A percentile compares a stretch with the other conserved stretches of the same genome.
phyloP scores from a whole-genome alignment of 192 early-diverging fungal species.

The Phycomyces blakesleeanus region DNA sequence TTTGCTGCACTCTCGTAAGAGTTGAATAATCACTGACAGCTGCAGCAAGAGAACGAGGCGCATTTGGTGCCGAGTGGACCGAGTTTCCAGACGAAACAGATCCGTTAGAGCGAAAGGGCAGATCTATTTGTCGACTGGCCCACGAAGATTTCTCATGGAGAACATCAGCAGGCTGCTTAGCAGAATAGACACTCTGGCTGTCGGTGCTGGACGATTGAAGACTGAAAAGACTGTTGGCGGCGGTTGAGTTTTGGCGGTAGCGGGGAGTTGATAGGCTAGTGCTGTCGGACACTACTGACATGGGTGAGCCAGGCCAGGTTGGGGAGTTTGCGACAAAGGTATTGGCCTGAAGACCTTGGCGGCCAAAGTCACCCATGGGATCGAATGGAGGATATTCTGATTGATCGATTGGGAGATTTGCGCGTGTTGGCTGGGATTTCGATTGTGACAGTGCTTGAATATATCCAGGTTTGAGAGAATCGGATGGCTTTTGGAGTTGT shows the following conservation, averaged over 20 bases:
- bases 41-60: not conserved
- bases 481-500: slow-evolving; percentile 1
- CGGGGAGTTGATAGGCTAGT: not conserved
- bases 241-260: slow-evolving; percentile 6
- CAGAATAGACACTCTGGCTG: slow-evolving; percentile 8
- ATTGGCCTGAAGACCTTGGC: too few relatives aligned
- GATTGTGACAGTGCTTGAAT: too few relatives aligned
- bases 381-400: too few relatives aligned
- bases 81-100: not conserved
- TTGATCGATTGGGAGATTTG: too few relatives aligned
- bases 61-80: not conserved
- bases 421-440: too few relatives aligned
- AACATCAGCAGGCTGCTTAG: not conserved
- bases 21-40: not conserved
- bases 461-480: not conserved
- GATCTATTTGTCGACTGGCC: not conserved
- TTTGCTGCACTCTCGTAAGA: slow-evolving; percentile 6
- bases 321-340: not conserved
- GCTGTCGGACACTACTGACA: not conserved
- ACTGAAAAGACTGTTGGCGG: slow-evolving; percentile 14
- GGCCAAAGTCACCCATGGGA: too few relatives aligned
- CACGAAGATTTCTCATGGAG: not conserved
- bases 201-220: slow-evolving; percentile 6
- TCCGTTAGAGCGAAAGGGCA: not conserved
- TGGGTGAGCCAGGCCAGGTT: not conserved